Evolutionary conservation across 1,284 basidiomycete species (phyloP).

Genomic region (Leccinum insolens): DNA sequence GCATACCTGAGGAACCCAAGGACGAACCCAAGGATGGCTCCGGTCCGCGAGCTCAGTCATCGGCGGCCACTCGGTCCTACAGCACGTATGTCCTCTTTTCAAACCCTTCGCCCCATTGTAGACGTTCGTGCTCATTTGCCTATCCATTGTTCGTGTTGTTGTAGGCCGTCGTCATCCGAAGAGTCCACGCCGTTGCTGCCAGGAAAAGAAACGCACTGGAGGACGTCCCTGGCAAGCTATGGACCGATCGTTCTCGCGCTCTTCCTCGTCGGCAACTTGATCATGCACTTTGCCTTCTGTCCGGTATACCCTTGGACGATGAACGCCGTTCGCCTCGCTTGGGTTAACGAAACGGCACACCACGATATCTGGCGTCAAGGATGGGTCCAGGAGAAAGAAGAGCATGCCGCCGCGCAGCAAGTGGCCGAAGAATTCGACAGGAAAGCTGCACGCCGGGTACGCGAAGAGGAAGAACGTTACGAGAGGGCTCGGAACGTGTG

Average conservation of each 20-base stretch:
- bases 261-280: background rate
- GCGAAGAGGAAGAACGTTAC: constrained; percentile 12
- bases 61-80: background rate
- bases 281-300: background rate
- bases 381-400: constrained; percentile 6
- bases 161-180: background rate
- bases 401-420: background rate
- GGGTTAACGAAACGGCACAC: background rate
- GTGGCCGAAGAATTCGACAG: constrained; percentile 10
- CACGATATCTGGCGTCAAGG: background rate
- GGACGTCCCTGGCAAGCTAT: background rate
- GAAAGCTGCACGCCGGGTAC: constrained; percentile 2
- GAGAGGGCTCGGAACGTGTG: background rate
- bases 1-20: background rate
- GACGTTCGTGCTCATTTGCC: background rate
- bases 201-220: background rate
- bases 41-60: background rate
- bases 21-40: background rate
- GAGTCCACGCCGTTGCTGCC: background rate
- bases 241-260: background rate
- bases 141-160: background rate
- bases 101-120: background rate
- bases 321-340: background rate
- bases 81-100: background rate
- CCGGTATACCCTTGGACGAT: background rate